Conservation (phyloP, 2,329 filamentous ascomycete genomes). For the Colletotrichum tropicicola region DNA sequence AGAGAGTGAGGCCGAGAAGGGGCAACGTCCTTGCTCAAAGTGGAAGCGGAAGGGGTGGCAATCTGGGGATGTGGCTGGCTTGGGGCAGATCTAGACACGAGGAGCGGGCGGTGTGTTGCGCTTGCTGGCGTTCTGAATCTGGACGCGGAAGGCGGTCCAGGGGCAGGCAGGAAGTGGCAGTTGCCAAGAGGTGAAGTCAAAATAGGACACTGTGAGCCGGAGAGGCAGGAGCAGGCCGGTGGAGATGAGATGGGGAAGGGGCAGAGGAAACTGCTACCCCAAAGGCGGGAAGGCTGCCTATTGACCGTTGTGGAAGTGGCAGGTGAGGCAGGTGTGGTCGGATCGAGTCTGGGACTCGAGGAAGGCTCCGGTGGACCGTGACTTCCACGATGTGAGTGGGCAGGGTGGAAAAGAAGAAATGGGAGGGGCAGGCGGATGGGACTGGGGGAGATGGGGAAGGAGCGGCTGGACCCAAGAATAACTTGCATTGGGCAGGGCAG, state of each 20-base stretch:
- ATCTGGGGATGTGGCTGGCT: background rate
- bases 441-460: background rate
- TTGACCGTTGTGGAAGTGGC: background rate
- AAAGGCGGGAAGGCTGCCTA: background rate
- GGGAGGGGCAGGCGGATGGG: background rate
- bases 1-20: background rate
- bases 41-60: background rate
- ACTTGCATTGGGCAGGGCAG: background rate
- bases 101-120: background rate
- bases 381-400: background rate
- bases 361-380: background rate
- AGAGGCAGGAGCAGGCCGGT: background rate
- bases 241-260: background rate
- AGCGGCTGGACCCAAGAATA: background rate
- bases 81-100: background rate
- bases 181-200: constrained; percentile 22
- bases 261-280: background rate
- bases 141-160: background rate
- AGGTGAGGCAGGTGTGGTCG: background rate
- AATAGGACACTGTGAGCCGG: constrained; percentile 13
- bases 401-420: background rate
- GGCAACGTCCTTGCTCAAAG: background rate
- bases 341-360: background rate
- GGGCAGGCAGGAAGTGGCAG: background rate
- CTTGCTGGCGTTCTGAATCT: background rate